Evolutionary conservation across 768 basidiomycete genomes (phyloP).

Genomic region (Tubosaeta sp.): DNA sequence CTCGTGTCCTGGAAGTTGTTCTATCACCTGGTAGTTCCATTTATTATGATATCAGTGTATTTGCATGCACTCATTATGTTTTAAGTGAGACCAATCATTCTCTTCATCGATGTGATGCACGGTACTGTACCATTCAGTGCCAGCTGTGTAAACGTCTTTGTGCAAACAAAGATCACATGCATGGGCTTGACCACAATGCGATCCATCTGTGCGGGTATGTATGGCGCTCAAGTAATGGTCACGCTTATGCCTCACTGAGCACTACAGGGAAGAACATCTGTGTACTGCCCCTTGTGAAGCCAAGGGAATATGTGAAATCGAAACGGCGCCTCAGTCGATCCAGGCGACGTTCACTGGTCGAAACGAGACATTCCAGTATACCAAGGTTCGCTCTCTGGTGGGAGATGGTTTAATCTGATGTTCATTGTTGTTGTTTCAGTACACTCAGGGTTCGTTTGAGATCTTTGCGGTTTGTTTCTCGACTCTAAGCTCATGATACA

Average conservation of each 20-base stretch:
- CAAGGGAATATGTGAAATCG: slow-evolving; percentile 13
- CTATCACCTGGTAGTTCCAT: slow-evolving; percentile 35
- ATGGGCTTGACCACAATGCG: no score
- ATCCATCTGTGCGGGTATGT: background rate
- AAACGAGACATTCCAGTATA: slow-evolving; percentile 61
- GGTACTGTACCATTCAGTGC: slow-evolving; percentile 51
- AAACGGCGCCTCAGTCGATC: slow-evolving; percentile 55
- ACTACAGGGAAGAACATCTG: slow-evolving; percentile 48
- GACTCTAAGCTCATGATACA: background rate
- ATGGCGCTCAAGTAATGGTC: background rate
- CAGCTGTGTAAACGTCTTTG: slow-evolving; percentile 57
- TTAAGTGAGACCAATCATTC: slow-evolving; percentile 43
- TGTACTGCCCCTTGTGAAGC: slow-evolving; percentile 42
- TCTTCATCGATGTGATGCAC: slow-evolving; percentile 46
- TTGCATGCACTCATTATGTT: background rate
- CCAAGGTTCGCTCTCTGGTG: slow-evolving; percentile 40
- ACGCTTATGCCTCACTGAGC: background rate
- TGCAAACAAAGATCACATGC: slow-evolving; percentile 13
- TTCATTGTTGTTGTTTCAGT: slow-evolving; percentile 29
- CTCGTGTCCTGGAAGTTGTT: slow-evolving; percentile 41
- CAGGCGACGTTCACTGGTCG: slow-evolving; percentile 58
- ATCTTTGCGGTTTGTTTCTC: background rate
- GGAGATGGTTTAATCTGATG: background rate
- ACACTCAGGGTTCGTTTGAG: slow-evolving; percentile 43
- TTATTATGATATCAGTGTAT: background rate